Base-by-base conservation (phyloP, 805 yeast genomes). In the Soucietia sequanensis region DNA sequence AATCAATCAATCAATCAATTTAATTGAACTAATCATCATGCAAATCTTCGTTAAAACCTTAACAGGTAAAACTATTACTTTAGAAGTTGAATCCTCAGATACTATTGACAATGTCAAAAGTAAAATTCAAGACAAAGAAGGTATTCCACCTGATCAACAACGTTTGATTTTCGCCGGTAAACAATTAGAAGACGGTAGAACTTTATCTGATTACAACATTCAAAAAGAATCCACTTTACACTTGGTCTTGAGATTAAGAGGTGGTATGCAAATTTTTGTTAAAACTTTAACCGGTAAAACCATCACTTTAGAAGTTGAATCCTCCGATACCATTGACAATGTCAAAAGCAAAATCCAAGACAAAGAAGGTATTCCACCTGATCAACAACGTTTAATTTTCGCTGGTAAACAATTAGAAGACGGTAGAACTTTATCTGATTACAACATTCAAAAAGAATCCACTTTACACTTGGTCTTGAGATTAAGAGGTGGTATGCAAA, bases 401-500 rank as follows among this genome's bases (percentile, higher is more conserved):
- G 96, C 96, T 57, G 96, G 96, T 80, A 89, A 88, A 78, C 96
- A 87, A 75, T 81, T 89, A 67, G 96, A 88, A 72, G 93, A 85
- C 48, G 96, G 96, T 54, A 86, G 96, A 79, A 90, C 97, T 47
- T 75, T 90, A 48, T 83, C 95, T 50, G 96, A 90, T 75, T 90
- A 90, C 91, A 90, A 90, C 84, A 90, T 90, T 70, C 96, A 89
- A 76, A 90, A 90, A 79, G 97, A 90, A 75, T 88, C 96, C 47
- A 90, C 97, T 44, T 72, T 90, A 37, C 96, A 91, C 72, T 81
- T 91, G 76, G 98, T 91, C 51, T 77, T 91, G 53, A 89, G 97
- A 81, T 85, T 91, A 70, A 87, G 97, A 79, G 98, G 98, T 78
- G 96, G 96, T 76, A 56, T 58, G 60, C 68, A 68, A 52, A 55